Evolutionary conservation across 2,329 filamentous ascomycete genomes (phyloP).

Genomic region (Magnaporthiopsis rhizophila): DNA sequence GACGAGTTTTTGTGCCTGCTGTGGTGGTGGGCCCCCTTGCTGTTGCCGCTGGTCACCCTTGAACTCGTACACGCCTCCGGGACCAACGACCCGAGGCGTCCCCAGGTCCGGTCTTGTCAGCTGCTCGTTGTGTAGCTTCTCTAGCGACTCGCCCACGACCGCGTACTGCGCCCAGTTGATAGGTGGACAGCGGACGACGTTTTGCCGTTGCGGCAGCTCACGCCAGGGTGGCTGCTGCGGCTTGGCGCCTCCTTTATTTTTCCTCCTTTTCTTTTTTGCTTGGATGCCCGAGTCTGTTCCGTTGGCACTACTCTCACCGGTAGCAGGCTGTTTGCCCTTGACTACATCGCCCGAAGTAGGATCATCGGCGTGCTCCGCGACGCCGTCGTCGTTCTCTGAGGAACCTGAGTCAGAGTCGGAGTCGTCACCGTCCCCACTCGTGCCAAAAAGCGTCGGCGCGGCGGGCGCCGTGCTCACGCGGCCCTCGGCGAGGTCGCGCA

Average conservation of each 20-base stretch:
- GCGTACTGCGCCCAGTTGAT: slow-evolving; percentile 96
- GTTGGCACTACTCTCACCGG: not conserved
- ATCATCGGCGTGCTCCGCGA: slow-evolving; percentile 23
- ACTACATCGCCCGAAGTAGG: slow-evolving; percentile 9
- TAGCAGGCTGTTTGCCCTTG: slow-evolving; percentile 5
- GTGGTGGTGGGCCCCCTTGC: slow-evolving; percentile 16
- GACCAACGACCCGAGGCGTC: slow-evolving; percentile 25
- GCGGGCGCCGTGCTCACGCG: slow-evolving; percentile 36
- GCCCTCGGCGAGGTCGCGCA: slow-evolving; percentile 57
- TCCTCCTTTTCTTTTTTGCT: slow-evolving; percentile 14
- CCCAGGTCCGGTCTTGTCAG: slow-evolving; percentile 53
- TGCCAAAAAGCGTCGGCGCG: slow-evolving; percentile 14
- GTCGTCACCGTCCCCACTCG: slow-evolving; percentile 19
- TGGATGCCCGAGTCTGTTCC: not conserved
- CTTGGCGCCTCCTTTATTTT: not conserved
- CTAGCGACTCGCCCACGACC: slow-evolving; percentile 75
- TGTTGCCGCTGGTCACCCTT: slow-evolving; percentile 24
- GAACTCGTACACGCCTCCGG: slow-evolving; percentile 44
- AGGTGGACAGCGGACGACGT: slow-evolving; percentile 75
- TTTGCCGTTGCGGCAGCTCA: slow-evolving; percentile 67
- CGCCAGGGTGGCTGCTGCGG: slow-evolving; percentile 6
- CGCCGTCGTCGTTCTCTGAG: slow-evolving; percentile 15
- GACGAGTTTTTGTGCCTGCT: slow-evolving; percentile 23
- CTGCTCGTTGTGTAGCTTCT: slow-evolving; percentile 80
- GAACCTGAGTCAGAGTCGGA: slow-evolving; percentile 19